Evolutionary conservation across 768 basidiomycete species (phyloP), one percentile per base, ranked within the genome.

Genomic region (Boletales sp.): DNA sequence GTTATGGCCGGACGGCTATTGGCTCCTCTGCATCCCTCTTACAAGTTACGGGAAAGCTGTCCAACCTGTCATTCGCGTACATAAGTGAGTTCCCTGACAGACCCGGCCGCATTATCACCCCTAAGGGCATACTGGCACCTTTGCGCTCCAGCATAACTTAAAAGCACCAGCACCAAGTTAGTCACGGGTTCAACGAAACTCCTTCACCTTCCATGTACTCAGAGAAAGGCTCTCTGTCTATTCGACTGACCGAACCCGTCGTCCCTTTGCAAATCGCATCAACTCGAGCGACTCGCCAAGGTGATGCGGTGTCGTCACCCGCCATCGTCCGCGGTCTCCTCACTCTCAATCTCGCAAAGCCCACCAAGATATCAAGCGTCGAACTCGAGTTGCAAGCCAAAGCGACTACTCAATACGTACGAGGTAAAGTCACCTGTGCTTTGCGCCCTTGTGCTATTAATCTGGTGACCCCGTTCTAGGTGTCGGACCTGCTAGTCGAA

Each of bases 321-420:
- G 79, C 84, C 15, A 69, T 84, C 60, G 70, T 90, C 12, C 72
- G 87, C 42, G 87, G 87, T 10, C 68, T 88, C 5, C 73, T 89
- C 49, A 81, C 79, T 2, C 70, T 90, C 50, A 74, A 72, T 13
- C 69, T 88, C 36, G 72, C 73, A 30, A 95, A 95, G 64, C 83
- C 93, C 1, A 93, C 83, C 46, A 84, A 84, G 65, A 84, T 99
- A 57, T 84, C 87, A 31, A 87, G 84, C 59, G 94, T 99, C 50
- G 85, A 86, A 48, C 74, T 96, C 35, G 82, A 85, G 64, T 70
- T 99, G 18, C 74, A 83, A 40, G 94, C 89, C 3, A 86, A 75
- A 51, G 75, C 84, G 3, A 70, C 75, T 19, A 87, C 84, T 5
- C 78, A 82, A 34, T 96, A 92, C 86, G 84, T 87, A 2, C 93